phyloP scores from a whole-genome alignment of 2,329 filamentous ascomycete species.

The Pyricularia pennisetigena region DNA sequence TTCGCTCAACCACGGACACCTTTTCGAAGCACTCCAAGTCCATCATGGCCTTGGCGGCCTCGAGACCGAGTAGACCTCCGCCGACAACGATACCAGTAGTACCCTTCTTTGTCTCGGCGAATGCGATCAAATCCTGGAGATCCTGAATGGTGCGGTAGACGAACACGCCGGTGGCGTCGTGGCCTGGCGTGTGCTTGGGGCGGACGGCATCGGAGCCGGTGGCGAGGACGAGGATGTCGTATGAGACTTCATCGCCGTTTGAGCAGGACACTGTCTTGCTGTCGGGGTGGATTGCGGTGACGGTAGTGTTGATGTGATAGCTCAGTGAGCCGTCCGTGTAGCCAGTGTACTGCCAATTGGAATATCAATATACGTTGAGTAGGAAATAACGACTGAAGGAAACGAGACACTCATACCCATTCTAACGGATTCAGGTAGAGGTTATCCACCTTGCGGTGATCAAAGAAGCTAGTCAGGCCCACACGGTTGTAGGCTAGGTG shows the following conservation, averaged over 20 bases:
- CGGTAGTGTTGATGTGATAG: constrained; percentile 64
- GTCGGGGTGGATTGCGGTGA: constrained; percentile 54
- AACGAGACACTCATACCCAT: constrained; percentile 48
- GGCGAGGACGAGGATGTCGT: constrained; percentile 74
- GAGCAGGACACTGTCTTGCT: constrained; percentile 61
- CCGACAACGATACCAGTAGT: constrained; percentile 70
- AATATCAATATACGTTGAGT: background rate
- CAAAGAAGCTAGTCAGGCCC: constrained; percentile 80
- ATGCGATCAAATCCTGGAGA: constrained; percentile 65
- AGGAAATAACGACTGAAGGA: background rate
- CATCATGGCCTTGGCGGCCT: constrained; percentile 88
- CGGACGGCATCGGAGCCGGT: constrained; percentile 80
- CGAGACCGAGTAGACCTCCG: constrained; percentile 74
- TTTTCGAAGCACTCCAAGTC: constrained; percentile 65
- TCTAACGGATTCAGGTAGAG: constrained; percentile 78
- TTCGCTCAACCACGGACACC: constrained; percentile 74
- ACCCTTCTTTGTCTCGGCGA: constrained; percentile 55
- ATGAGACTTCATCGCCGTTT: constrained; percentile 58
- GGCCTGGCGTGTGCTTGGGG: constrained; percentile 59
- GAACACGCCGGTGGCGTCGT: constrained; percentile 76
- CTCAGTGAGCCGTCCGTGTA: constrained; percentile 58
- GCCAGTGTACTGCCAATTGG: constrained; percentile 48
- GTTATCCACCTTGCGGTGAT: constrained; percentile 75
- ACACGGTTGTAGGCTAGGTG: constrained; percentile 89
- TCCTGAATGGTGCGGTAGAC: constrained; percentile 84